phyloP scores from a whole-genome alignment of 345 rosid species.

The Heritiera littoralis region DNA sequence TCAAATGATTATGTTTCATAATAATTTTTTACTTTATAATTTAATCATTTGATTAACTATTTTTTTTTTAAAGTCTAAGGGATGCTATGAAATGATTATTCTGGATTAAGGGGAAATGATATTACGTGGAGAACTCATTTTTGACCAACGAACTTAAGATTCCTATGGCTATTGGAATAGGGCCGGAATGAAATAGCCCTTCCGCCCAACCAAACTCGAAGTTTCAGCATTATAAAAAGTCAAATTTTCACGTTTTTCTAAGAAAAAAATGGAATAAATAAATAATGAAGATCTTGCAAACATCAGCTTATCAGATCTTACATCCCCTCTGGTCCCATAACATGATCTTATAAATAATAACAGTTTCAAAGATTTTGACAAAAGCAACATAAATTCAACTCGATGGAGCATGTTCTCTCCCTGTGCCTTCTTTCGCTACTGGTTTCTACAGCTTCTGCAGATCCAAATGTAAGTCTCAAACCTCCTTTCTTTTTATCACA shows the following conservation, averaged over 20 bases:
- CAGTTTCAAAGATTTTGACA: background rate
- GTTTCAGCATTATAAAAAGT: background rate
- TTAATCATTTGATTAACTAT: too few species aligned
- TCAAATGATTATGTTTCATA: too few species aligned
- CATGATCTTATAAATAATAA: background rate
- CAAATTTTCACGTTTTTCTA: background rate
- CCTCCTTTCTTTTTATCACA: background rate
- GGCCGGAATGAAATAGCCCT: too few species aligned
- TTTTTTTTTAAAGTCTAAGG: too few species aligned
- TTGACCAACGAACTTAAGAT: background rate
- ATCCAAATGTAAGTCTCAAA: conserved; percentile 13
- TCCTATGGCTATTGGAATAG: background rate
- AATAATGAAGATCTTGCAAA: background rate
- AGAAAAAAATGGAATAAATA: background rate
- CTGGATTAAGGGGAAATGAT: too few species aligned
- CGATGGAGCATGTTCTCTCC: conserved; percentile 10
- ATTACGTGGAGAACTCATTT: too few species aligned
- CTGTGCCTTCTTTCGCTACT: background rate
- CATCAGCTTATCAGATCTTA: background rate
- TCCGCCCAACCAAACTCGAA: background rate
- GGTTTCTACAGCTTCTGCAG: conserved; percentile 1
- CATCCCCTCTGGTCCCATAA: background rate
- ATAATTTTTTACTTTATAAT: too few species aligned
- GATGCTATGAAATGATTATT: too few species aligned
- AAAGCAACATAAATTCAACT: background rate